A percentile compares a stretch with the other conserved stretches of the same genome.
Evolutionary conservation across 2,329 filamentous ascomycete species (phyloP).

Genomic region (Tolypocladium paradoxum): DNA sequence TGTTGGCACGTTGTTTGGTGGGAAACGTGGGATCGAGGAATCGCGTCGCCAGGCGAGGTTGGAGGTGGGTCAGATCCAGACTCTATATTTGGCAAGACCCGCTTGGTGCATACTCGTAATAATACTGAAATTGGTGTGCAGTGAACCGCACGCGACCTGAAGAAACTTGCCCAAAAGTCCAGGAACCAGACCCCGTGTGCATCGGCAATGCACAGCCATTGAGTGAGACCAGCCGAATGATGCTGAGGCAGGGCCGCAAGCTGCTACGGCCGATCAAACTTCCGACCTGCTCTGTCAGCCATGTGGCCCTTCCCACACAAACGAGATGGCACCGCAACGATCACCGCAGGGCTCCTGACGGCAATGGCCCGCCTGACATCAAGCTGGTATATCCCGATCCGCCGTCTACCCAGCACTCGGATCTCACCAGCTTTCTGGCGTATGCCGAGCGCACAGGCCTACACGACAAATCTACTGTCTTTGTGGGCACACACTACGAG

Average conservation of each 20-base stretch:
- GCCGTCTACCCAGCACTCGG: slow-evolving; percentile 43
- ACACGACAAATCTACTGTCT: slow-evolving; percentile 45
- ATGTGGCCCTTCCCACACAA: too few species aligned
- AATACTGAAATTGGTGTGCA: too few species aligned
- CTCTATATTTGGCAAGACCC: neutral
- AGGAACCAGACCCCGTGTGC: neutral
- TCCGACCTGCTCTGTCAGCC: neutral
- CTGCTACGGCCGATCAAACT: neutral
- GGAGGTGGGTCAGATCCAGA: neutral
- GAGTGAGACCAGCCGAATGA: neutral
- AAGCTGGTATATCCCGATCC: slow-evolving; percentile 31
- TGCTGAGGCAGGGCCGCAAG: neutral
- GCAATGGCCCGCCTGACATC: neutral
- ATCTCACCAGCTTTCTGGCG: slow-evolving; percentile 52
- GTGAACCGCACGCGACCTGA: neutral
- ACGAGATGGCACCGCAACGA: neutral
- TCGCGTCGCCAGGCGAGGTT: too few species aligned
- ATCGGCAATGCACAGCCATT: neutral
- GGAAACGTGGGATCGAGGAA: neutral
- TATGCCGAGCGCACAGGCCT: slow-evolving; percentile 50
- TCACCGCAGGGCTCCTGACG: neutral
- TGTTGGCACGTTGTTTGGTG: neutral
- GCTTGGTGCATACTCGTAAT: slow-evolving; percentile 2
- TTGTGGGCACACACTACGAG: slow-evolving; percentile 67
- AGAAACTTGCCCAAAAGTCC: neutral